Conservation (phyloP, 2,329 filamentous ascomycete species). For the Fusarium sp. region DNA sequence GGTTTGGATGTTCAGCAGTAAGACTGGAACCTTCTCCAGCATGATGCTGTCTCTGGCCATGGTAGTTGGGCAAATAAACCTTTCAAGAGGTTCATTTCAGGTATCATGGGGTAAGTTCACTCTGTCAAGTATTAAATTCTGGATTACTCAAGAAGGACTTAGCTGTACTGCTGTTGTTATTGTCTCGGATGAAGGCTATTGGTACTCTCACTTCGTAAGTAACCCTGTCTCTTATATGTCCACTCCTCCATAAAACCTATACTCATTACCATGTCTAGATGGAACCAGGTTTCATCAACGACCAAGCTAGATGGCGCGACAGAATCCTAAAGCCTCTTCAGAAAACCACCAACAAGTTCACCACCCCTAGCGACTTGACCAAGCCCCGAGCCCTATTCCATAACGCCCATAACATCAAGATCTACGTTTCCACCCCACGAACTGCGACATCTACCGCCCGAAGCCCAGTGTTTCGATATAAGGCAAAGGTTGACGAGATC, state of each 20-base stretch:
- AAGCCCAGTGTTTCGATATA: not conserved
- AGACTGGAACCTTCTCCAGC: not conserved
- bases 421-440: not conserved
- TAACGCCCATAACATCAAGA: not conserved
- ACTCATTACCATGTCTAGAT: not conserved
- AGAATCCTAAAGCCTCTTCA: not conserved
- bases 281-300: not conserved
- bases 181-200: not conserved
- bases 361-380: not conserved
- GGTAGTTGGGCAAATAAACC: not conserved
- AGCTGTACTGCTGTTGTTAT: not conserved
- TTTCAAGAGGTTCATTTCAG: not conserved
- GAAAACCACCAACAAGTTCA: not conserved
- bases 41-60: not conserved
- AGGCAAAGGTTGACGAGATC: not conserved
- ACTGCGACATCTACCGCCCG: not conserved
- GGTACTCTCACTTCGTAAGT: not conserved
- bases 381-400: not conserved
- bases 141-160: not conserved
- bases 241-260: not conserved
- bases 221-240: fast-evolving
- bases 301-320: not conserved
- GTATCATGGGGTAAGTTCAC: not conserved
- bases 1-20: not conserved
- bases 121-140: no score